These are phyloP conservation scores for Cynara cardunculus DNA, from an alignment of 129 eudicot genomes.

Conservation along the genomic window DNA sequence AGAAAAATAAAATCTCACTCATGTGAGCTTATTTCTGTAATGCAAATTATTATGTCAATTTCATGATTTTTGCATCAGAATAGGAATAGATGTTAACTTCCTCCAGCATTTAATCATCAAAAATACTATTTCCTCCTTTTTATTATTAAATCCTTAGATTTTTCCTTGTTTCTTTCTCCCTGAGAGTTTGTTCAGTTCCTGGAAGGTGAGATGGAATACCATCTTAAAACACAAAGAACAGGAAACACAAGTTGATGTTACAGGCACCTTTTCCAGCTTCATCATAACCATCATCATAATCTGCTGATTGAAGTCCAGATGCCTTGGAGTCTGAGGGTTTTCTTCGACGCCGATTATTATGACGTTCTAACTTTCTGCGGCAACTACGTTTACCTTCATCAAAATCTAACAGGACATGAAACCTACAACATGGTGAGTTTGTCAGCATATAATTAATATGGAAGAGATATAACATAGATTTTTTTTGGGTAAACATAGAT, in stretches of 20 bases:
- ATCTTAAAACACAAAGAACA: background rate
- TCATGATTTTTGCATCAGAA: background rate
- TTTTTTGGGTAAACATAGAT: too few species aligned
- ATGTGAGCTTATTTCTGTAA: background rate
- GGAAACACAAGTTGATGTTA: background rate
- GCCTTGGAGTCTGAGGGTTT: constrained; percentile 58
- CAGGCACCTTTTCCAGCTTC: constrained; percentile 63
- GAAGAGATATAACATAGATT: too few species aligned
- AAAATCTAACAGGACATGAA: constrained; percentile 86
- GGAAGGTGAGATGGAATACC: background rate
- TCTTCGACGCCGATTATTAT: constrained; percentile 85
- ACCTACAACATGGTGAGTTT: constrained; percentile 48
- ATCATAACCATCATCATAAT: constrained; percentile 56
- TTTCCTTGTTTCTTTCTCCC: background rate
- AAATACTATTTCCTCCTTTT: background rate
- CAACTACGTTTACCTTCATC: constrained; percentile 99
- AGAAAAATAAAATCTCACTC: background rate
- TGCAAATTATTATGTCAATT: background rate
- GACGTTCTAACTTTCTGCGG: constrained; percentile 89
- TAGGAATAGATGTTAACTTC: constrained; percentile 8
- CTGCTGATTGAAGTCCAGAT: constrained; percentile 38
- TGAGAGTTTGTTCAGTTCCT: background rate
- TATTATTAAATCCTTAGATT: background rate
- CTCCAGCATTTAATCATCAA: background rate
- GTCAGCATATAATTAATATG: background rate